Base-by-base conservation (phyloP, 2,329 filamentous ascomycete genomes). In the Falciphora oryzae region DNA sequence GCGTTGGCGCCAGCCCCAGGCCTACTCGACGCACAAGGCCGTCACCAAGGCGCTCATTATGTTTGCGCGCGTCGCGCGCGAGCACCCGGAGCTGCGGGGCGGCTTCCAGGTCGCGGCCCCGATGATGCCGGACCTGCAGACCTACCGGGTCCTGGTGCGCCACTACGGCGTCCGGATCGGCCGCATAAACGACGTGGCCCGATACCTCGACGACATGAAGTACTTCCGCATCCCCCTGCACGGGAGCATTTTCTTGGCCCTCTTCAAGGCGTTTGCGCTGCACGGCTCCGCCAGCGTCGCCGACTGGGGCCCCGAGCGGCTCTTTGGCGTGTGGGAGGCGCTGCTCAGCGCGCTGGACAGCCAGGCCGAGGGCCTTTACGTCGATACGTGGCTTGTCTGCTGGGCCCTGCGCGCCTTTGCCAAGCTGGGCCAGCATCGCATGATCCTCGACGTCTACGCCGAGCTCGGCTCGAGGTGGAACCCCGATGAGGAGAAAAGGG, bases 171-270 rank as follows among this genome's bases (percentile, higher is more conserved):
- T 85, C 27, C 80, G 80, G 25, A 80, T 86, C 4, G 94, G 94
- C 22, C 83, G 96, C 68, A 80, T 97, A 28, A 79, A 86, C 57
- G 86, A 86, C 67, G 86, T 96, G 16, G 85, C 86, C 14, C 83
- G 86, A 61, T 85, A 92, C 59, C 78, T 99, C 28, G 84, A 86
- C 60, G 94, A 98, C 73, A 97, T 97, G 92, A 85, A 85, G 65
- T 77, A 79, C 53, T 87, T 88, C 68, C 78, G 82, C 3, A 80
- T 96, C 4, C 85, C 87, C 0, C 78, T 94, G 22, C 87, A 94
- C 66, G 90, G 89, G 7, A 84, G 89, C 65, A 84, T 96, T 29
- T 97, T 94, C 71, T 80, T 95, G 53, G 83, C 89, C 10, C 80
- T 98, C 4, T 91, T 98, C 77, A 89, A 92, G 70, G 93, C 91